Percentiles rank a stretch among this genome's conserved stretches.
These are phyloP conservation scores for Ascochyta rabiei DNA, from an alignment of 2,329 filamentous ascomycete genomes.

Conservation along the genomic window DNA sequence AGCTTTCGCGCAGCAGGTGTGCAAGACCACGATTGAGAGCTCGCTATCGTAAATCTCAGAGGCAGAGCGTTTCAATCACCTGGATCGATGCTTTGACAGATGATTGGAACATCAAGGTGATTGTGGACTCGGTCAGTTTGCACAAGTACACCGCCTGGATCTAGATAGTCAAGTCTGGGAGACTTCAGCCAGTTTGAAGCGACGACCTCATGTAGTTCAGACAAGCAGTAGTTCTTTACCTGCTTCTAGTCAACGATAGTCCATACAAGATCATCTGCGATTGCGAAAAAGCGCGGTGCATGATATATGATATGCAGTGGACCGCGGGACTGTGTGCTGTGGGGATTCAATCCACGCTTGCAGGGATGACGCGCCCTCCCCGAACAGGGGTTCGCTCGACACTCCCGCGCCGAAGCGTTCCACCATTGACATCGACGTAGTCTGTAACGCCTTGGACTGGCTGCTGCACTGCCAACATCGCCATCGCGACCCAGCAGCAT, in stretches of 20 bases:
- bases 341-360: conserved; percentile 5
- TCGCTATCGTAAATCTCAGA: neutral
- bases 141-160: neutral
- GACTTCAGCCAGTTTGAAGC: too few species aligned
- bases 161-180: too few species aligned
- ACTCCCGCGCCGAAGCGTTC: conserved; percentile 11
- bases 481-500: conserved; percentile 35
- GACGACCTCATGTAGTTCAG: too few species aligned
- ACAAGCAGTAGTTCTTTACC: too few species aligned
- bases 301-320: neutral
- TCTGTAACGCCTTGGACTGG: conserved; percentile 12
- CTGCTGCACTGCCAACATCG: conserved; percentile 20
- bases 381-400: conserved; percentile 10
- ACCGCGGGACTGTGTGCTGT: conserved; percentile 3
- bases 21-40: too few species aligned
- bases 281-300: neutral
- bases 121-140: neutral
- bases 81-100: neutral
- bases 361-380: conserved; percentile 15
- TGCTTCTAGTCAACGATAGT: too few species aligned
- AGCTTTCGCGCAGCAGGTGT: too few species aligned
- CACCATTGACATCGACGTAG: conserved; percentile 16
- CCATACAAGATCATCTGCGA: neutral
- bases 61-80: neutral
- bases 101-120: neutral